Evolutionary conservation across 176 grass and related monocot genomes (phyloP).

Genomic region (Ampelocalamus luodianensis): DNA sequence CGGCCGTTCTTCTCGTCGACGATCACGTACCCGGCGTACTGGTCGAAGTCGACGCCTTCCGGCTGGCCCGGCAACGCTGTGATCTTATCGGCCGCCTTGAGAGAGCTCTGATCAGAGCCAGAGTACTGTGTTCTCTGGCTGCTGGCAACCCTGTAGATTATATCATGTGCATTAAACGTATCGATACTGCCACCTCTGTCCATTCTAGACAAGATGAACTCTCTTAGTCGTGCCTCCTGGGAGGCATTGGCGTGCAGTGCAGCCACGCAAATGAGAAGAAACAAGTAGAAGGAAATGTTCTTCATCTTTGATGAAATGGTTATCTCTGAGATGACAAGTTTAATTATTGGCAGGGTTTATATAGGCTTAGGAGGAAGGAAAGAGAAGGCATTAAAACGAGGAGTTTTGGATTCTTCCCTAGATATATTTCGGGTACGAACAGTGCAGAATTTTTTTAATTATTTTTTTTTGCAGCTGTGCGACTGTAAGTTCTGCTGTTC

Average conservation of each 20-base stretch:
- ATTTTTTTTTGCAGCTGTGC: neutral
- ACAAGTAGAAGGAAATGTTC: neutral
- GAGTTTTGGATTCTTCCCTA: neutral
- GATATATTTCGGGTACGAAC: neutral
- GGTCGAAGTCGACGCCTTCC: slow-evolving; percentile 43
- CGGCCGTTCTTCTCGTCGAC: slow-evolving; percentile 47
- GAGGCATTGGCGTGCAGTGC: slow-evolving; percentile 24
- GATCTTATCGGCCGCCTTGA: slow-evolving; percentile 55
- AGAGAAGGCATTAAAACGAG: neutral
- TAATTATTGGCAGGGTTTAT: neutral
- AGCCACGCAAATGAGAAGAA: slow-evolving; percentile 29
- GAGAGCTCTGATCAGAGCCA: neutral
- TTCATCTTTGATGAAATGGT: slow-evolving; percentile 12
- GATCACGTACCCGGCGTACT: slow-evolving; percentile 60
- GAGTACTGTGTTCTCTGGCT: neutral
- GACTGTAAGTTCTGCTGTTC: neutral
- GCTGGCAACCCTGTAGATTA: neutral
- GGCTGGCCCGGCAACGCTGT: slow-evolving; percentile 54
- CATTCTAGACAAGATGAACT: slow-evolving; percentile 38
- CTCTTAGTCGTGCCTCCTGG: slow-evolving; percentile 29
- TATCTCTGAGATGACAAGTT: neutral
- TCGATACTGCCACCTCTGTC: neutral
- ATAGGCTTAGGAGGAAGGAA: neutral
- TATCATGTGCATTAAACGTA: neutral
- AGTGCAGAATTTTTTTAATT: neutral